Conservation (phyloP, 1,284 basidiomycete species). For the Naganishia albida region DNA sequence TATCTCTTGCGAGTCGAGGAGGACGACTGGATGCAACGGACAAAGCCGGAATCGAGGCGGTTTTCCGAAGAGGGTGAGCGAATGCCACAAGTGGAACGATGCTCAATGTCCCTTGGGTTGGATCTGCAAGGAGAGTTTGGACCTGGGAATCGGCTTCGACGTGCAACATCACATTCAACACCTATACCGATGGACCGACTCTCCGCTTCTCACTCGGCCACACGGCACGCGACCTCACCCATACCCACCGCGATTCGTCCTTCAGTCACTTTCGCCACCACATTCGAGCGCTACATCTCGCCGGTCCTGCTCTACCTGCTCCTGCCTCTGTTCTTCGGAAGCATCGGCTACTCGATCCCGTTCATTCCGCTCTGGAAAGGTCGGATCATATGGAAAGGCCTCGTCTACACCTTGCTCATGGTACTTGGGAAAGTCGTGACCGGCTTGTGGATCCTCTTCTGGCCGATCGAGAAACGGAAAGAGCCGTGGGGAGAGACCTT, state of each 20-base stretch:
- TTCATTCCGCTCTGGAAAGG: conserved; percentile 59
- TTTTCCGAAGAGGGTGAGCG: not conserved
- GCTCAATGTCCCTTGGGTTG: too few relatives aligned
- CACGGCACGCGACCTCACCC: conserved; percentile 25
- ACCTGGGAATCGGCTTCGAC: conserved; percentile 23
- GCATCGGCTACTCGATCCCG: conserved; percentile 61
- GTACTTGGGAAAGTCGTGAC: conserved; percentile 56
- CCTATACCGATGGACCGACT: conserved; percentile 8
- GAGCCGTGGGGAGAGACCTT: conserved; percentile 22
- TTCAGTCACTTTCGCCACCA: conserved; percentile 33
- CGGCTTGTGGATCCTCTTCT: conserved; percentile 51
- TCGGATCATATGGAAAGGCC: conserved; percentile 58
- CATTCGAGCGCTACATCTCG: conserved; percentile 51
- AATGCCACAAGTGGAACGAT: not conserved
- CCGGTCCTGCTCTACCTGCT: conserved; percentile 54
- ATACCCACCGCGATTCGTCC: conserved; percentile 42
- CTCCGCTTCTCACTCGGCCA: not conserved
- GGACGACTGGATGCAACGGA: not conserved
- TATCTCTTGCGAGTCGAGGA: conserved; percentile 37
- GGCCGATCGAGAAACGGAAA: conserved; percentile 31
- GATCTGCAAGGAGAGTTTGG: too few relatives aligned
- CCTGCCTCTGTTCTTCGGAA: conserved; percentile 61
- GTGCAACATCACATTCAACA: not conserved
- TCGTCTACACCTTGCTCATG: conserved; percentile 59
- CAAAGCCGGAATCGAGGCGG: not conserved